Conservation (phyloP, 164 flowering plant genomes). For the Macadamia integrifolia region DNA sequence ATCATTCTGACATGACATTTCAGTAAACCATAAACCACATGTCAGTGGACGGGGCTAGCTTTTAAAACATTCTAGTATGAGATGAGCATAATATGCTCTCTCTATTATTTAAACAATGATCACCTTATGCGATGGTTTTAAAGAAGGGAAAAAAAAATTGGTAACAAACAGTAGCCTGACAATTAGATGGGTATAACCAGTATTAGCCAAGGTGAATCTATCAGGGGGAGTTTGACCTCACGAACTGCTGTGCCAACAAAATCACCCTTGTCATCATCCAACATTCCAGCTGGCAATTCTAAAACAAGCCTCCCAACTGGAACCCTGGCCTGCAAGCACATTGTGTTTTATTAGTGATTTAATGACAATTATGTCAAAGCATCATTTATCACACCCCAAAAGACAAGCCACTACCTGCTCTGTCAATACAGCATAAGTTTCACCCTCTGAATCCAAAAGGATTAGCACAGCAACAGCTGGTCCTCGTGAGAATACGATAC, state of each 20-base stretch:
- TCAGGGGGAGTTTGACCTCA: conserved; percentile 51
- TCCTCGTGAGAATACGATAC: conserved; percentile 93
- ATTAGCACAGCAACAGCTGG: conserved; percentile 90
- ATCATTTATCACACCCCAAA: background rate
- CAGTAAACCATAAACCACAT: too few relatives aligned
- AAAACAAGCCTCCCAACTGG: conserved; percentile 77
- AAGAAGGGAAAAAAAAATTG: too few relatives aligned
- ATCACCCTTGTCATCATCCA: conserved; percentile 88
- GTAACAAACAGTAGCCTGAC: too few relatives aligned
- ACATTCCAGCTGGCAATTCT: conserved; percentile 99
- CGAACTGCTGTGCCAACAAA: conserved; percentile 90
- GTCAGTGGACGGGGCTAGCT: too few relatives aligned
- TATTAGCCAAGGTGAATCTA: too few relatives aligned
- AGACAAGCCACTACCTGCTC: conserved; percentile 57
- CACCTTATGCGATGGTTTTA: too few relatives aligned
- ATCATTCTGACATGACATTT: too few relatives aligned
- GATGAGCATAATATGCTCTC: too few relatives aligned
- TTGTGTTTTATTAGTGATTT: background rate
- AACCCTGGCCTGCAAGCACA: conserved; percentile 62
- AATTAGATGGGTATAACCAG: too few relatives aligned
- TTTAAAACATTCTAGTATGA: too few relatives aligned
- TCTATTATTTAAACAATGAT: too few relatives aligned
- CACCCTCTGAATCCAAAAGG: conserved; percentile 71
- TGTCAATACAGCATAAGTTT: conserved; percentile 79
- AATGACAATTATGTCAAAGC: background rate